Conservation (phyloP, 169 alveolate genomes). For the Eimeria falciformis region DNA sequence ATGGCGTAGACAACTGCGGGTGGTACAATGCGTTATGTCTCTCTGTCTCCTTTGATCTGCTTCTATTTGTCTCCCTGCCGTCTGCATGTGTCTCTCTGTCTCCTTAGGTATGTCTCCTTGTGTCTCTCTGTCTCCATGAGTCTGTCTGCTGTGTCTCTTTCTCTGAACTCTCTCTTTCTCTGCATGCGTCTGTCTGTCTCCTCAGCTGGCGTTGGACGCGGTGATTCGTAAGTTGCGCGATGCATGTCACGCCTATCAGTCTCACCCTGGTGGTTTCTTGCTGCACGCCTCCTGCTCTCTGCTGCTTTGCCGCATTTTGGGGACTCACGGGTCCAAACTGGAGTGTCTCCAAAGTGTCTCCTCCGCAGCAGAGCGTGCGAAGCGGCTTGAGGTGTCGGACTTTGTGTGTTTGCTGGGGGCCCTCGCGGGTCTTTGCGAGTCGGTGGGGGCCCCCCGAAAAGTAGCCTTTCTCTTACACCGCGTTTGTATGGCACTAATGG, state of each 20-base stretch:
- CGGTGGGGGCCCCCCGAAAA: slow-evolving; percentile 59
- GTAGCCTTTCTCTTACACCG: slow-evolving; percentile 56
- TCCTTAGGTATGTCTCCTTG: no score
- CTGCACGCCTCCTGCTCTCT: slow-evolving; percentile 37
- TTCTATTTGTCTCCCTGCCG: no score
- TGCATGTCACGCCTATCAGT: slow-evolving; percentile 43
- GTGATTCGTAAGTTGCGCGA: slow-evolving; percentile 50
- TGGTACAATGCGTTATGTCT: no score
- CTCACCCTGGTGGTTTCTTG: slow-evolving; percentile 51
- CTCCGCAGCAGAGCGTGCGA: slow-evolving; percentile 59
- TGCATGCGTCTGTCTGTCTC: no score
- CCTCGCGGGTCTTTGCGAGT: slow-evolving; percentile 42
- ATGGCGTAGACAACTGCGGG: no score
- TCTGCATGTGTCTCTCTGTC: no score
- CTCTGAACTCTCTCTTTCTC: no score
- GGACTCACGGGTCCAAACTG: not conserved
- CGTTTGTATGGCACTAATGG: slow-evolving; percentile 62
- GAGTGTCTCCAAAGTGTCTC: slow-evolving; percentile 38
- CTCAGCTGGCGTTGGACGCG: slow-evolving; percentile 20
- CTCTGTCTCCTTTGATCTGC: no score
- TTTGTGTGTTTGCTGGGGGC: slow-evolving; percentile 48
- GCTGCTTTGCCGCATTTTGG: slow-evolving; percentile 38
- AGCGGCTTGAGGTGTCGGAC: slow-evolving; percentile 45
- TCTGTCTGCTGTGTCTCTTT: no score
- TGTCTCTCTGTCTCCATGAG: no score